Conservation (phyloP, 2,329 filamentous ascomycete genomes). For the Davidsoniella australis region DNA sequence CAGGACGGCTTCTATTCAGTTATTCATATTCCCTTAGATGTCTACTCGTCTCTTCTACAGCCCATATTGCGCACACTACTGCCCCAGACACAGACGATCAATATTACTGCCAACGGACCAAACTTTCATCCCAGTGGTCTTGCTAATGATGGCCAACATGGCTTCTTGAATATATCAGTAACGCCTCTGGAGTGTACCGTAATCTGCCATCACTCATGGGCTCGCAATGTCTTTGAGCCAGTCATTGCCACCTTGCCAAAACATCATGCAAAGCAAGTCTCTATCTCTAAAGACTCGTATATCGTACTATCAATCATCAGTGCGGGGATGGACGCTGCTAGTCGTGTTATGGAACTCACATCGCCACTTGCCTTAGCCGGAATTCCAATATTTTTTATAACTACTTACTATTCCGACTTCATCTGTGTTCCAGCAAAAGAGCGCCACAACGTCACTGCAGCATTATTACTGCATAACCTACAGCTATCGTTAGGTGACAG, state of each 20-base stretch:
- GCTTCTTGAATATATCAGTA: conserved; percentile 84
- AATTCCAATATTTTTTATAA: conserved; percentile 96
- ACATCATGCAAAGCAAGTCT: conserved; percentile 36
- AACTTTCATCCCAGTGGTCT: conserved; percentile 9
- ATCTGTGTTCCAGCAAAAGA: conserved; percentile 73
- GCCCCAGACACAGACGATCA: conserved; percentile 35
- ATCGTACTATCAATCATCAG: conserved; percentile 80
- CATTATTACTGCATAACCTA: conserved; percentile 65
- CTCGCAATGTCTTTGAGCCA: conserved; percentile 58
- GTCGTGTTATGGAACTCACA: conserved; percentile 79
- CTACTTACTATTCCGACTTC: conserved; percentile 94
- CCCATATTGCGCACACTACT: conserved; percentile 75
- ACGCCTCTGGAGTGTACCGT: conserved; percentile 87
- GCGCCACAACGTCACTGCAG: conserved; percentile 55
- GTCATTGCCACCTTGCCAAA: conserved; percentile 46
- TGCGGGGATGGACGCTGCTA: conserved; percentile 77
- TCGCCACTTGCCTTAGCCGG: conserved; percentile 79
- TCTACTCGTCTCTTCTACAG: conserved; percentile 66
- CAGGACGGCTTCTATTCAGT: conserved; percentile 78
- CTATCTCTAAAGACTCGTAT: conserved; percentile 69
- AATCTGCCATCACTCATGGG: conserved; percentile 65
- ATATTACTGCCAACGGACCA: conserved; percentile 20
- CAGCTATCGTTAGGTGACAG: conserved; percentile 55
- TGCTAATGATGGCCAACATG: conserved; percentile 36
- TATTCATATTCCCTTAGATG: conserved; percentile 71